Evolutionary conservation across 768 basidiomycete genomes (phyloP).

Genomic region (Hydnomerulius pinastri): DNA sequence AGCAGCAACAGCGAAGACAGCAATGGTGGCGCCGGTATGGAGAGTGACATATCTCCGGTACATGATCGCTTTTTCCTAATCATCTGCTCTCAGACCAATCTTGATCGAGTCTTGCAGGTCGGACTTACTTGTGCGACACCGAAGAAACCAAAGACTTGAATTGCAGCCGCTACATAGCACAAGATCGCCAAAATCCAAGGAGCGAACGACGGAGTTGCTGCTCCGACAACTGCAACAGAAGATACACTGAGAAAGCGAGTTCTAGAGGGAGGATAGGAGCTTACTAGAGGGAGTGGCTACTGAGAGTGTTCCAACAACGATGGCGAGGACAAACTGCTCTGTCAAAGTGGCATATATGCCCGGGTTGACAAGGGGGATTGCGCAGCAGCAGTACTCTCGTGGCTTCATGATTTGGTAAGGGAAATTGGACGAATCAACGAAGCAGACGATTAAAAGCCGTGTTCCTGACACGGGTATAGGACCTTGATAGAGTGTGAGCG

Average conservation of each 20-base stretch:
- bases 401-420: constrained; percentile 53
- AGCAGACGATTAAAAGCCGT: not conserved
- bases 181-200: constrained; percentile 72
- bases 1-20: constrained; percentile 74
- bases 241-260: constrained; percentile 5
- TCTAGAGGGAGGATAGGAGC: constrained; percentile 27
- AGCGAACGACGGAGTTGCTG: constrained; percentile 77
- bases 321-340: constrained; percentile 72
- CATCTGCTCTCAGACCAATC: constrained; percentile 8
- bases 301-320: constrained; percentile 71
- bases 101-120: constrained; percentile 8
- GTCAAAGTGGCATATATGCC: constrained; percentile 82
- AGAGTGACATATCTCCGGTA: constrained; percentile 72
- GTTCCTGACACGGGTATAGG: not conserved
- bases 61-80: constrained; percentile 64
- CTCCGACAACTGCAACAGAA: constrained; percentile 71
- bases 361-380: constrained; percentile 86
- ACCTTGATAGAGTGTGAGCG: too few species aligned
- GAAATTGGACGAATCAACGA: not conserved
- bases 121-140: constrained; percentile 71
- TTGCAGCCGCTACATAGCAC: constrained; percentile 71
- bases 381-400: constrained; percentile 91
- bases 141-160: constrained; percentile 84
- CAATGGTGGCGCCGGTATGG: constrained; percentile 54
- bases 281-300: constrained; percentile 79